A percentile compares a stretch with the other conserved stretches of the same genome.
Conservation (phyloP, 306 rosid species). For the Cicer cuneatum region DNA sequence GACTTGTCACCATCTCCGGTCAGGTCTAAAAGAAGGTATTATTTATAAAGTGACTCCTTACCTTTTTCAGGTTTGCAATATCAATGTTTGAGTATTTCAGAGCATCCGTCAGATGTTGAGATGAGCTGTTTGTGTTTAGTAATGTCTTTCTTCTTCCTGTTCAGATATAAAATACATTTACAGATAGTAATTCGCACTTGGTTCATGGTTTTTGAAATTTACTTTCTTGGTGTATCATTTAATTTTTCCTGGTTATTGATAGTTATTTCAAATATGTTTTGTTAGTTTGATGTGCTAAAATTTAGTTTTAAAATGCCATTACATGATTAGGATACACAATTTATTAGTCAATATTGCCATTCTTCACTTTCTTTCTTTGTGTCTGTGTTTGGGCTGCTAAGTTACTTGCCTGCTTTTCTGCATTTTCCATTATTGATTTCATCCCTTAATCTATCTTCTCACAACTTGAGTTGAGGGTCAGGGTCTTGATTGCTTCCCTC, state of each 20-base stretch:
- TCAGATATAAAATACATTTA: constrained; percentile 16
- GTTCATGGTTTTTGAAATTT: constrained; percentile 17
- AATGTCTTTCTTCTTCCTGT: constrained; percentile 28
- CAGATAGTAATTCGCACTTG: neutral
- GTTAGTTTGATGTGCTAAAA: constrained; percentile 24
- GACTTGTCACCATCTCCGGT: constrained; percentile 81
- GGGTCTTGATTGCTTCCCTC: constrained; percentile 1
- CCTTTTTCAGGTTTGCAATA: constrained; percentile 42
- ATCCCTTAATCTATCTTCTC: constrained; percentile 23
- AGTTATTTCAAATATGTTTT: constrained; percentile 25
- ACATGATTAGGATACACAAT: constrained; percentile 21
- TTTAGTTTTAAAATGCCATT: constrained; percentile 27
- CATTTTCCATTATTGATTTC: constrained; percentile 41
- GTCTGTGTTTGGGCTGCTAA: constrained; percentile 7
- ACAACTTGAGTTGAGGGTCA: constrained; percentile 8
- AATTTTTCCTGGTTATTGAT: neutral
- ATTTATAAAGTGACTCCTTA: constrained; percentile 45
- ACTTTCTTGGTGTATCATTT: neutral
- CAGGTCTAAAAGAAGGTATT: constrained; percentile 90
- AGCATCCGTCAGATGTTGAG: constrained; percentile 34
- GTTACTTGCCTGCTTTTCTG: constrained; percentile 32
- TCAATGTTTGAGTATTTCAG: constrained; percentile 36
- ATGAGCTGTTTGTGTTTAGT: constrained; percentile 36
- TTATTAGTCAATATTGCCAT: constrained; percentile 16
- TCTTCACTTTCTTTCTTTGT: constrained; percentile 16